phyloP scores from a whole-genome alignment of 768 basidiomycete genomes.

The Kwoniella newhampshirensis region DNA sequence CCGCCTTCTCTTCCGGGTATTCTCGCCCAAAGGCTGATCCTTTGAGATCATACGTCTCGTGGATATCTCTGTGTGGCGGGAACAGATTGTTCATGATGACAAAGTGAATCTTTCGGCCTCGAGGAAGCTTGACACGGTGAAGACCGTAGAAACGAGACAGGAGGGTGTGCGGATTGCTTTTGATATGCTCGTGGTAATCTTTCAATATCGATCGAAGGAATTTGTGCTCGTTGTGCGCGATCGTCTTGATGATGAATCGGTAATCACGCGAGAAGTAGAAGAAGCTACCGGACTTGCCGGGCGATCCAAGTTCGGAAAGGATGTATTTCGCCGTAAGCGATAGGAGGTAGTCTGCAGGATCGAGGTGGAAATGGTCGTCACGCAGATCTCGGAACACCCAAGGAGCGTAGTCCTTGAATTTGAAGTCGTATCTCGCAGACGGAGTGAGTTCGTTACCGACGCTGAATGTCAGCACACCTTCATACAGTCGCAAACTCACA shows the following conservation, averaged over 20 bases:
- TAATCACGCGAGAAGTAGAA: constrained; percentile 99
- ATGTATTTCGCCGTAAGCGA: constrained; percentile 97
- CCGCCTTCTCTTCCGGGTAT: constrained; percentile 77
- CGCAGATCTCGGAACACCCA: constrained; percentile 96
- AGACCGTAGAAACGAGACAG: constrained; percentile 94
- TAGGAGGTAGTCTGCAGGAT: constrained; percentile 95
- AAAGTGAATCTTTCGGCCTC: constrained; percentile 94
- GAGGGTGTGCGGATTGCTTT: constrained; percentile 86
- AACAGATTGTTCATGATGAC: constrained; percentile 99
- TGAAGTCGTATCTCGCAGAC: constrained; percentile 97
- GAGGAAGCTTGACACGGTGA: constrained; percentile 93
- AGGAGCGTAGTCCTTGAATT: constrained; percentile 99
- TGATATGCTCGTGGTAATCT: constrained; percentile 80
- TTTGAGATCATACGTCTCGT: constrained; percentile 97
- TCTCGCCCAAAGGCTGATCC: constrained; percentile 86
- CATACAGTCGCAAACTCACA: constrained; percentile 61
- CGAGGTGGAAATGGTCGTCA: constrained; percentile 89
- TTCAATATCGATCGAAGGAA: constrained; percentile 82
- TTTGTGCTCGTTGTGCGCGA: constrained; percentile 89
- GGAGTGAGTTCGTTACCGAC: constrained; percentile 97
- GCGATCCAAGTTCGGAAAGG: constrained; percentile 93
- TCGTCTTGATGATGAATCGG: constrained; percentile 99
- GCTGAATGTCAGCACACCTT: constrained; percentile 55
- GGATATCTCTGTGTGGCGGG: constrained; percentile 93
- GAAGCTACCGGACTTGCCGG: constrained; percentile 97